Evolutionary conservation across 1,284 basidiomycete genomes (phyloP), one percentile per base, ranked within the genome.

Genomic region (Bjerkandera adusta): DNA sequence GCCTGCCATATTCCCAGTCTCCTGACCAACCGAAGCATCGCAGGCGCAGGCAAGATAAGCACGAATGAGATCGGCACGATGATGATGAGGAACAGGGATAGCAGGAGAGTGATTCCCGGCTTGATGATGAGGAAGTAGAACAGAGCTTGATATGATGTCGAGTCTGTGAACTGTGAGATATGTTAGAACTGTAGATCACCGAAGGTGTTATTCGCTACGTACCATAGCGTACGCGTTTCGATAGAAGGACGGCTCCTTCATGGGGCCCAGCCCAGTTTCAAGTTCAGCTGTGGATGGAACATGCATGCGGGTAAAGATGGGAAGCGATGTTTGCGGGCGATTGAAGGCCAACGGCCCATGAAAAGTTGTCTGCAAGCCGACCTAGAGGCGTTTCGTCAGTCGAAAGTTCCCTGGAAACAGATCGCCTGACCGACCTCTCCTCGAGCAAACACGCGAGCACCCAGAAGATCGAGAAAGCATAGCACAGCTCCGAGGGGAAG

Each of bases 81-180:
- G 12, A 77, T 64, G 15, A 85, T 30, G 36, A 88, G 61, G 12
- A 69, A 55, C 12, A 87, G 59, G 4, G 76, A 75, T 24, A 89
- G 67, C 15, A 84, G 66, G n/a, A 90, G 63, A 3, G 86, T 88
- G 61, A 90, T 85, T 30, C 78, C 73, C 2, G 88, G 85, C 63
- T 90, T 90, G 70, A 90, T 81, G 46, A 90, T 83, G 47, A 90
- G 74, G 66, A 90, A 90, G 63, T 90, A 90, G 69, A 90, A 89
- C 4, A 90, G 71, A 0, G 88, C 81, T 67, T 85, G 85, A 61
- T 88, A 89, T 20, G 85, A 85, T 11, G 83, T 86, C 33, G 83
- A 68, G 57, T 89, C 87, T 36, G 82, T 81, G 62, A 89, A 89
- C 85, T 89, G 56, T 35, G 41, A 16, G 24, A 32, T 45, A 18